Evolutionary conservation across 2,329 filamentous ascomycete genomes (phyloP).

Genomic region (Aschersonia sp.): DNA sequence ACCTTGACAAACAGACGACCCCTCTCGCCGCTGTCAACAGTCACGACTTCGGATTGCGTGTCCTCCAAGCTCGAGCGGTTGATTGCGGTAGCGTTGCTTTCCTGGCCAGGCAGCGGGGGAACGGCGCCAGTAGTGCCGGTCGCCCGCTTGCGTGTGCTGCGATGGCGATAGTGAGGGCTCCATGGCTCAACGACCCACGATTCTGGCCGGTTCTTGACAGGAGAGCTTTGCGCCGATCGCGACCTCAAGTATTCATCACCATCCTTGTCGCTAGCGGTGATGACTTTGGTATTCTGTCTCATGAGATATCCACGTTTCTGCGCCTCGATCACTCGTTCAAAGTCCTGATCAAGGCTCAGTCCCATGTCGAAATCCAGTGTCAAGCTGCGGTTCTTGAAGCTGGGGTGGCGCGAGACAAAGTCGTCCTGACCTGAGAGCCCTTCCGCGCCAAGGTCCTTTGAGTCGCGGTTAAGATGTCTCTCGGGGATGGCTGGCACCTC

Average conservation of each 20-base stretch:
- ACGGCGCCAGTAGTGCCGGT: slow-evolving; percentile 39
- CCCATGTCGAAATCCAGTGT: slow-evolving; percentile 71
- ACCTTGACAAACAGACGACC: slow-evolving; percentile 95
- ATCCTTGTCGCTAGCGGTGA: slow-evolving; percentile 75
- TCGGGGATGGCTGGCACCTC: slow-evolving; percentile 45
- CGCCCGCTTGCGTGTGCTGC: slow-evolving; percentile 40
- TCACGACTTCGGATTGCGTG: slow-evolving; percentile 34
- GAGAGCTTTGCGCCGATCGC: slow-evolving; percentile 52
- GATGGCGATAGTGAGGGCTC: slow-evolving; percentile 66
- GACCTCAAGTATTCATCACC: slow-evolving; percentile 37
- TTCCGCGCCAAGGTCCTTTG: slow-evolving; percentile 28
- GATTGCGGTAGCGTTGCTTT: slow-evolving; percentile 58
- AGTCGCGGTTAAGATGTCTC: slow-evolving; percentile 41
- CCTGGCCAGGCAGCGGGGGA: slow-evolving; percentile 76
- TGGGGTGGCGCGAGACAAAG: slow-evolving; percentile 48
- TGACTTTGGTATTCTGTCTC: slow-evolving; percentile 95
- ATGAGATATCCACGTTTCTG: slow-evolving; percentile 99
- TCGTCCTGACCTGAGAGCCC: slow-evolving; percentile 20
- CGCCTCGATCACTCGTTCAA: slow-evolving; percentile 85
- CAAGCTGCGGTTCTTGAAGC: slow-evolving; percentile 69
- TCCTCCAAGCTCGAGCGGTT: slow-evolving; percentile 59
- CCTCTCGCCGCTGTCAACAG: slow-evolving; percentile 71
- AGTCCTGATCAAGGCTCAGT: slow-evolving; percentile 79
- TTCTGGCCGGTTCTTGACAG: slow-evolving; percentile 64
- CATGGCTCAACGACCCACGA: slow-evolving; percentile 96